Percentiles rank a stretch among this genome's conserved stretches.
Conservation (phyloP, 1,139 yeast genomes). For the Pichia sp. region DNA sequence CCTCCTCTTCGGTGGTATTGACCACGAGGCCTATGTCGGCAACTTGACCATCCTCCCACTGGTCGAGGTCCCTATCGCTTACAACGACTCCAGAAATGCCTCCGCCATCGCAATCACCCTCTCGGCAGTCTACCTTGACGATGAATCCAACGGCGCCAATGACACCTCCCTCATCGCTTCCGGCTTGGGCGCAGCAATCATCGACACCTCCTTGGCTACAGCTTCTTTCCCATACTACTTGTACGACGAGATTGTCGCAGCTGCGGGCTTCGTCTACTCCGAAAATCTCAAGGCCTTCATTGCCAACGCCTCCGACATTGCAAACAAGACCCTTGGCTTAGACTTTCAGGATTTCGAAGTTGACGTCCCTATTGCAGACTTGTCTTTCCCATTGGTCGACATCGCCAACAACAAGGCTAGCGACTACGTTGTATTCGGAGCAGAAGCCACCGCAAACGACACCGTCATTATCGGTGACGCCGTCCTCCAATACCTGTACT, state of each 20-base stretch:
- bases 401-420: constrained; percentile 11
- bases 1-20: constrained; percentile 53
- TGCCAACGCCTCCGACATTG: constrained; percentile 27
- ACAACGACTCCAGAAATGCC: constrained; percentile 34
- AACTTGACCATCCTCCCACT: constrained; percentile 41
- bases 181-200: constrained; percentile 39
- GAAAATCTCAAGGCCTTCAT: constrained; percentile 32
- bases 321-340: constrained; percentile 34
- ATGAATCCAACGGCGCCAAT: constrained; percentile 11
- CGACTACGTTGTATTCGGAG: constrained; percentile 33
- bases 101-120: constrained; percentile 37
- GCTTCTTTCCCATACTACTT: constrained; percentile 44
- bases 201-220: constrained; percentile 63
- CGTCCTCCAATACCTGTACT: constrained; percentile 64
- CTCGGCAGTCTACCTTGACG: constrained; percentile 22
- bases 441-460: constrained; percentile 28
- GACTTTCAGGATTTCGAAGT: constrained; percentile 49
- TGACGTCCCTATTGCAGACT: constrained; percentile 38
- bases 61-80: constrained; percentile 25
- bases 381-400: constrained; percentile 15
- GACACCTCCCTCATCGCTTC: constrained; percentile 32
- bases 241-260: constrained; percentile 38
- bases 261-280: constrained; percentile 38
- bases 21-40: constrained; percentile 47
- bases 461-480: constrained; percentile 58